Evolutionary conservation across 371 early-diverging fungal species (phyloP).

Genomic region (Rhizomucor miehei): DNA sequence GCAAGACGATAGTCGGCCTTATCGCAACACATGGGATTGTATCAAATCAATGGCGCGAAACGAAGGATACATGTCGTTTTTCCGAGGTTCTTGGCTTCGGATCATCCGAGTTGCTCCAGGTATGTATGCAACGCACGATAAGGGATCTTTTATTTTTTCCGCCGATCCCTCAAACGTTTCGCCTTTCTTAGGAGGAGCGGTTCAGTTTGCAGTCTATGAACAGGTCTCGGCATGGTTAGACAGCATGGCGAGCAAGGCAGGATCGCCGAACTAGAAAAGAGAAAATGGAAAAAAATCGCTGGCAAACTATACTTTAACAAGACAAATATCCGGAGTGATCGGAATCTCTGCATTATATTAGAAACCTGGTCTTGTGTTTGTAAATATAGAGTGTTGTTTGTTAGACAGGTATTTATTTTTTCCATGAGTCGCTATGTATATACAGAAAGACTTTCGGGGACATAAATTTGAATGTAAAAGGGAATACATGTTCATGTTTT

Average conservation of each 20-base stretch:
- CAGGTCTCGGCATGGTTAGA: constrained; percentile 32
- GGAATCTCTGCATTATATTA: too few species aligned
- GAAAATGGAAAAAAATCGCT: background rate
- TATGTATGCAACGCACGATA: constrained; percentile 8
- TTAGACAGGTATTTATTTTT: too few species aligned
- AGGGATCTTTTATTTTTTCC: background rate
- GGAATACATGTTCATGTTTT: background rate
- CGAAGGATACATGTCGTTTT: constrained; percentile 45
- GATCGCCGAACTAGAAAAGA: background rate
- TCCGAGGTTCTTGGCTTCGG: constrained; percentile 48
- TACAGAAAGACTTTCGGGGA: too few species aligned
- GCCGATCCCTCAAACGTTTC: too few species aligned
- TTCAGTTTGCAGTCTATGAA: constrained; percentile 48
- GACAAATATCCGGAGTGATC: too few species aligned
- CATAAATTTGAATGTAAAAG: too few species aligned
- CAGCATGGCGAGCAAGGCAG: too few species aligned
- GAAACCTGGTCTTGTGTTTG: too few species aligned
- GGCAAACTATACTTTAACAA: background rate
- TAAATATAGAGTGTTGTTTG: background rate
- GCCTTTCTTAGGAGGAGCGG: constrained; percentile 34
- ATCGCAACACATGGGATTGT: constrained; percentile 43
- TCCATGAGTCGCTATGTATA: too few species aligned
- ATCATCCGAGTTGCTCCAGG: constrained; percentile 56
- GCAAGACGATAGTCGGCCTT: constrained; percentile 45
- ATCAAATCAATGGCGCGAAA: constrained; percentile 33